Base-by-base conservation (phyloP, 208 protist species). In the Balamuthia mandrillaris region DNA sequence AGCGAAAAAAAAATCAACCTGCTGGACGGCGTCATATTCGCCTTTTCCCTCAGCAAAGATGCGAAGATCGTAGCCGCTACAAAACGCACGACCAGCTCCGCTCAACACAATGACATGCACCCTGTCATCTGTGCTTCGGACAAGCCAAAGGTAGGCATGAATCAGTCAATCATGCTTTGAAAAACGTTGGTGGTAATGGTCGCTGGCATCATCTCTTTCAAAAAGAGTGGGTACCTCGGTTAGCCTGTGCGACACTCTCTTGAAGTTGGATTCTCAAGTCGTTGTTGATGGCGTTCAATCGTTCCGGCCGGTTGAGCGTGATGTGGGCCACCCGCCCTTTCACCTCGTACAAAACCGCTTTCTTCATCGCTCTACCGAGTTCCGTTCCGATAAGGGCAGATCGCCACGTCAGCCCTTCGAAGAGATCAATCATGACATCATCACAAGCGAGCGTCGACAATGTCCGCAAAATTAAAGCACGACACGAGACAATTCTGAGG, bases 61-160 rank as follows among this genome's bases (percentile, higher is more conserved):
- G 10, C 54, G 37, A 35, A 77, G 68, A 27, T 77, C 68, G 68
- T 77, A 77, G 9, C 68, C 68, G 39, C 44, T 65, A 24, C 68
- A 77, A 27, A 77, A 77, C 31, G 68, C 31, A 18, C 31, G 37
- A 27, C 68, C 68, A 31, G 39, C 68, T 10, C 68, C 68, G 21
- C 47, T 47, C 14, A 77, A 27, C 44, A 77, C 68, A 56, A 77
- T 77, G 21, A 77, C 68, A 27, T 47, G 9, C 10, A 77, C 68
- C 33, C 24, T 9, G 14, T 65, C 58, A 65, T 65, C 58, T 65
- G 24, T 65, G 24, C 24, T 35, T 65, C 10, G n/a, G 58, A 65
- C 10, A 18, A 65, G 14, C 24, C 14, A 65, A 65, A 18, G 33
- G 24, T 35, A 54, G 14, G 47, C 18, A 54, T 14, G 14, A 21